Percentiles rank a stretch among this genome's conserved stretches.
Conservation (phyloP, 768 basidiomycete genomes). For the Psilocybe sp. region DNA sequence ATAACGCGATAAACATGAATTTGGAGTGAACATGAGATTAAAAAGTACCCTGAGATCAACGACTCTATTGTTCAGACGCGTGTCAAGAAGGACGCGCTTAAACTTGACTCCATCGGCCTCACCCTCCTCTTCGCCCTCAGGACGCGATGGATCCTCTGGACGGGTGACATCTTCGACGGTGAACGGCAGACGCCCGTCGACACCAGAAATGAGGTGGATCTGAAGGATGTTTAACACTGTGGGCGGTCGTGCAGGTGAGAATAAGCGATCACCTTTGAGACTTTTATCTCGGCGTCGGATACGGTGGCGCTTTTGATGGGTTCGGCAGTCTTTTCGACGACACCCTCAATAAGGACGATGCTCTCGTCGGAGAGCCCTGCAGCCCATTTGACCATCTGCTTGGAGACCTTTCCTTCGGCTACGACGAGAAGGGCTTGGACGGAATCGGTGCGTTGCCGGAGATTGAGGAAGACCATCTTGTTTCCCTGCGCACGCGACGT, state of each 20-base stretch:
- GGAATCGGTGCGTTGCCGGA: slow-evolving; percentile 84
- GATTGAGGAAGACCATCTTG: slow-evolving; percentile 92
- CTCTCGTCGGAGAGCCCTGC: slow-evolving; percentile 77
- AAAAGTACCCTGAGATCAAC: slow-evolving; percentile 79
- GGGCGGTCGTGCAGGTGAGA: not conserved
- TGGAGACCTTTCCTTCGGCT: slow-evolving; percentile 76
- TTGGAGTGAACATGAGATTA: not conserved
- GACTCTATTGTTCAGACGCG: slow-evolving; percentile 90
- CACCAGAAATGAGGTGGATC: slow-evolving; percentile 79
- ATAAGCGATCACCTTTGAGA: slow-evolving; percentile 61
- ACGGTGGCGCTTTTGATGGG: slow-evolving; percentile 91
- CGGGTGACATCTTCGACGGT: slow-evolving; percentile 90
- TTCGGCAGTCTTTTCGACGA: slow-evolving; percentile 74
- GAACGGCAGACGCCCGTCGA: slow-evolving; percentile 84
- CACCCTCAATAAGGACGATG: slow-evolving; percentile 87
- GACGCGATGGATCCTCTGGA: slow-evolving; percentile 63
- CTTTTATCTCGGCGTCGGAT: slow-evolving; percentile 82
- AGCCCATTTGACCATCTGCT: slow-evolving; percentile 97
- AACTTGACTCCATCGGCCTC: slow-evolving; percentile 55
- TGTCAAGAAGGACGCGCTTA: slow-evolving; percentile 86
- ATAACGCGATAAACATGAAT: slow-evolving; percentile 7
- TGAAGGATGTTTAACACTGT: slow-evolving; percentile 26
- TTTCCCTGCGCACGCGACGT: slow-evolving; percentile 89
- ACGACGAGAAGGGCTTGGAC: slow-evolving; percentile 83
- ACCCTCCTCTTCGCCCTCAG: slow-evolving; percentile 68